These are phyloP conservation scores for Pezicula radicicola DNA, from an alignment of 2,329 filamentous ascomycete species.

Conservation along the genomic window DNA sequence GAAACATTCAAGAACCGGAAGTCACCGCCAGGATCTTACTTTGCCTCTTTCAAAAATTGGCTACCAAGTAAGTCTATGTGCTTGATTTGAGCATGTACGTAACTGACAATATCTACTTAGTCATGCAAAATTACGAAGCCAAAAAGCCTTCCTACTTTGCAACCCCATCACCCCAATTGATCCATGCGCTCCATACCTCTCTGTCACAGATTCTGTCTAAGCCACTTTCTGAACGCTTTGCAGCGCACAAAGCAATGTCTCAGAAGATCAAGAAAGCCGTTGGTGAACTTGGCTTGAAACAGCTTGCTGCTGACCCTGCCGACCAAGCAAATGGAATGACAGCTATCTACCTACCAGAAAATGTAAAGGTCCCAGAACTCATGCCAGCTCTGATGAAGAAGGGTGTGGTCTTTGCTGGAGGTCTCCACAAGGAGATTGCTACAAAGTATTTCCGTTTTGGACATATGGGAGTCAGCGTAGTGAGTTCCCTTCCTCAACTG, in stretches of 20 bases:
- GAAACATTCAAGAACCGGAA: slow-evolving; percentile 77
- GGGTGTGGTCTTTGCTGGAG: slow-evolving; percentile 91
- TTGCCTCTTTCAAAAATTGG: slow-evolving; percentile 97
- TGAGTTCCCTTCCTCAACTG: slow-evolving; percentile 37
- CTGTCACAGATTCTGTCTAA: slow-evolving; percentile 81
- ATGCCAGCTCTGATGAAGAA: slow-evolving; percentile 82
- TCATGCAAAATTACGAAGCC: slow-evolving; percentile 99
- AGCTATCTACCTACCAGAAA: slow-evolving; percentile 90
- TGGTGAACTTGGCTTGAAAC: slow-evolving; percentile 76
- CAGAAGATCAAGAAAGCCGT: slow-evolving; percentile 85
- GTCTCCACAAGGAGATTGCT: slow-evolving; percentile 93
- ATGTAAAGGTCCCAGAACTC: slow-evolving; percentile 74
- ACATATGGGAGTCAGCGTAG: slow-evolving; percentile 94
- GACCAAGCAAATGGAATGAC: slow-evolving; percentile 98
- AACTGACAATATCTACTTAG: slow-evolving; percentile 35
- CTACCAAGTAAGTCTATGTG: slow-evolving; percentile 65
- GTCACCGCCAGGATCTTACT: slow-evolving; percentile 82
- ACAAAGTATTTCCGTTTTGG: slow-evolving; percentile 93
- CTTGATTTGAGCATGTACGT: not conserved
- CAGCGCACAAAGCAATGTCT: slow-evolving; percentile 73
- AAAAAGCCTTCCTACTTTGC: slow-evolving; percentile 98
- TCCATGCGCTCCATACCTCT: slow-evolving; percentile 88
- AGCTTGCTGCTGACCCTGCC: slow-evolving; percentile 80
- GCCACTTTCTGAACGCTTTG: slow-evolving; percentile 80
- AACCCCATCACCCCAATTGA: slow-evolving; percentile 89